Evolutionary conservation across 75 land plant species (phyloP).

Genomic region (Cupressus sempervirens): DNA sequence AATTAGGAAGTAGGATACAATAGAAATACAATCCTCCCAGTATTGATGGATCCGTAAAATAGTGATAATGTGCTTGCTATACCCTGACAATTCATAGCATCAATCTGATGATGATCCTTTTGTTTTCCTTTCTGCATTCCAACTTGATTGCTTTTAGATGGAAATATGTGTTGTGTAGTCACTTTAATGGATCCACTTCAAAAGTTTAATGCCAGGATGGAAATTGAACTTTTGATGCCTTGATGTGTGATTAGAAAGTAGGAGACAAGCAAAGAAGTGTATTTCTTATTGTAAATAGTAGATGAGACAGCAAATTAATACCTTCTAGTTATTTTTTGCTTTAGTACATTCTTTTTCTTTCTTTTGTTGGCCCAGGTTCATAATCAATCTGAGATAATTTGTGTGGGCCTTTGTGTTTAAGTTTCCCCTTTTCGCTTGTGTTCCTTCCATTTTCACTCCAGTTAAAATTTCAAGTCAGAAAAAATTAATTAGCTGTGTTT

Average conservation of each 20-base stretch:
- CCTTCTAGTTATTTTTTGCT: no score
- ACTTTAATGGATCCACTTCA: background rate
- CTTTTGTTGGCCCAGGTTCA: no score
- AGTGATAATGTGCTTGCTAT: background rate
- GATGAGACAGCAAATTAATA: background rate
- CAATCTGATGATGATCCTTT: background rate
- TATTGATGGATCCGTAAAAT: background rate
- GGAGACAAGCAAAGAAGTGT: background rate
- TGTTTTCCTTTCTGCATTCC: background rate
- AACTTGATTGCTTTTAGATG: background rate
- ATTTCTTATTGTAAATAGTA: background rate
- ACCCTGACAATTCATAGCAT: background rate
- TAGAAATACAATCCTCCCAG: background rate
- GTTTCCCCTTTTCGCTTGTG: no score
- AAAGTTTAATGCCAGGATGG: background rate
- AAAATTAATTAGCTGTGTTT: no score
- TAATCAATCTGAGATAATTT: no score
- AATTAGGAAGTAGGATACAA: no score
- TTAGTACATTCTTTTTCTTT: no score
- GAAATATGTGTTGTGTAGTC: background rate
- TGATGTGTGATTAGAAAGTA: background rate
- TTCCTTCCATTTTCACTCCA: no score
- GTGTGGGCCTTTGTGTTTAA: no score
- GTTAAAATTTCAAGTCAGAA: no score
- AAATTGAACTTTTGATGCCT: background rate